Evolutionary conservation across 331 rosid species (phyloP).

Genomic region (Quercus lobata): DNA sequence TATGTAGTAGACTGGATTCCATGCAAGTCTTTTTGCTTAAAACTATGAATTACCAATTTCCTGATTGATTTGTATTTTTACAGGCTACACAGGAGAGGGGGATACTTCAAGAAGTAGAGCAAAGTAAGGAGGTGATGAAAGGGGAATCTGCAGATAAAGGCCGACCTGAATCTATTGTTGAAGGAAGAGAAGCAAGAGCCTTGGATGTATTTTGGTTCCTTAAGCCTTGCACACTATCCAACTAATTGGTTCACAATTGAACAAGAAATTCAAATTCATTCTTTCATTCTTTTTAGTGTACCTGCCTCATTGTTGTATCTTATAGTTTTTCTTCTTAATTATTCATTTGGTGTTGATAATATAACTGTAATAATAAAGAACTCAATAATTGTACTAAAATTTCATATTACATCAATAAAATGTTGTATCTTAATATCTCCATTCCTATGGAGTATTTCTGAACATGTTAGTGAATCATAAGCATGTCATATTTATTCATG

Average conservation of each 20-base stretch:
- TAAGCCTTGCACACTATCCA: constrained; percentile 85
- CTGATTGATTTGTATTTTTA: not conserved
- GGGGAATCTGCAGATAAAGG: constrained; percentile 34
- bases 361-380: constrained; percentile 13
- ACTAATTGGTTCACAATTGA: constrained; percentile 14
- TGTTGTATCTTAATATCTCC: not conserved
- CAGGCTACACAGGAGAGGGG: constrained; percentile 55
- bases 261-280: constrained; percentile 17
- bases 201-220: constrained; percentile 95
- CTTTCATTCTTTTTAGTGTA: constrained; percentile 31
- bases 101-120: constrained; percentile 43
- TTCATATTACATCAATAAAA: constrained; percentile 23
- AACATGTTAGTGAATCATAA: not conserved
- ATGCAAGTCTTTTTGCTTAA: not conserved
- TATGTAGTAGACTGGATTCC: not conserved
- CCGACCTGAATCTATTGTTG: constrained; percentile 36
- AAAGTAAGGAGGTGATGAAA: constrained; percentile 38
- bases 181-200: constrained; percentile 64
- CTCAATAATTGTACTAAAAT: constrained; percentile 23
- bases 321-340: not conserved
- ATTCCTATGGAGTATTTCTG: not conserved
- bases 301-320: not conserved
- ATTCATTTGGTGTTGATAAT: constrained; percentile 13
- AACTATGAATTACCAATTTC: not conserved
- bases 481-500: no score